A percentile compares a stretch with the other conserved stretches of the same genome.
phyloP scores from a whole-genome alignment of 257 asterid genomes.

The Ehretia macrophylla region DNA sequence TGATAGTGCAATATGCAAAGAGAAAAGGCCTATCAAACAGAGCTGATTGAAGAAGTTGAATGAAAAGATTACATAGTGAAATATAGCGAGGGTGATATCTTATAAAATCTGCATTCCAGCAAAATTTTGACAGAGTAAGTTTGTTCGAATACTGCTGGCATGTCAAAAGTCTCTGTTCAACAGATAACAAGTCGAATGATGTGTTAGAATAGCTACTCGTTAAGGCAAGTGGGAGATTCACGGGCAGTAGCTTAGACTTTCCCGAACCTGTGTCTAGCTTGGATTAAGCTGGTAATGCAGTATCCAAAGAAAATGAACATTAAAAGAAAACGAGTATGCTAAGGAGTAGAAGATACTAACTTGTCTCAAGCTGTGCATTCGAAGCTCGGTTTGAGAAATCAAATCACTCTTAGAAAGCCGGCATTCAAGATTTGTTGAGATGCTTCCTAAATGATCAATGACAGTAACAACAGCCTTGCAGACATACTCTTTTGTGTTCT shows the following conservation, averaged over 20 bases:
- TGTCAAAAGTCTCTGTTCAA: slow-evolving; percentile 41
- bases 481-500: slow-evolving; percentile 52
- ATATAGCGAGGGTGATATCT: slow-evolving; percentile 45
- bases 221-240: no score
- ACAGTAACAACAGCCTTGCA: slow-evolving; percentile 50
- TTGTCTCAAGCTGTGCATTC: slow-evolving; percentile 39
- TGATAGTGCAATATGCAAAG: neutral
- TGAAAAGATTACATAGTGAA: slow-evolving; percentile 32
- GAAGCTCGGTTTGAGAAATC: slow-evolving; percentile 38
- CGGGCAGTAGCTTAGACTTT: no score
- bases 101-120: slow-evolving; percentile 34
- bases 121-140: slow-evolving; percentile 33
- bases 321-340: neutral
- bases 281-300: neutral
- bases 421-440: slow-evolving; percentile 52
- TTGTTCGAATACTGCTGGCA: slow-evolving; percentile 47
- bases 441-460: slow-evolving; percentile 63
- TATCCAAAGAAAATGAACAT: neutral
- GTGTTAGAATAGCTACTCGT: neutral
- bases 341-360: slow-evolving; percentile 19
- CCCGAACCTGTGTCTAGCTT: no score
- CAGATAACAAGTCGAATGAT: neutral
- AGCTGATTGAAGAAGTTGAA: neutral
- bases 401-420: slow-evolving; percentile 26
- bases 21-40: neutral